These are phyloP conservation scores for Tuctoria greenei DNA, from an alignment of 176 grass and related monocot genomes.

Conservation along the genomic window DNA sequence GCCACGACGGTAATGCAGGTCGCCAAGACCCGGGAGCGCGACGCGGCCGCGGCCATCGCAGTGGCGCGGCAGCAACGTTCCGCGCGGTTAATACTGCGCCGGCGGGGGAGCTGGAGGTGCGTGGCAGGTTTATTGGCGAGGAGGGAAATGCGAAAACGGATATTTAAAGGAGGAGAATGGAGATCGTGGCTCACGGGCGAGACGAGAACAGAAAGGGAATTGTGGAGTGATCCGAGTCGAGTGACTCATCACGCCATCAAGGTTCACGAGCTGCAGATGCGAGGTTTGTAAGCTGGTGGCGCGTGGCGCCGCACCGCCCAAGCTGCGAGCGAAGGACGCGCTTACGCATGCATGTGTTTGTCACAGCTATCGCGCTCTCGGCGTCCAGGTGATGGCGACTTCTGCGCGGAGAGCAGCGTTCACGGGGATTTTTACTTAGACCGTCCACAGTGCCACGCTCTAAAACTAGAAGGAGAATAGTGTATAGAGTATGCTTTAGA, in stretches of 20 bases:
- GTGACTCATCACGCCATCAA: neutral
- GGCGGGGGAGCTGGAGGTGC: conserved; percentile 26
- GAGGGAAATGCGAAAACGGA: neutral
- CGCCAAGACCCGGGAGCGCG: neutral
- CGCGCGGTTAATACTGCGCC: neutral
- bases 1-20: neutral
- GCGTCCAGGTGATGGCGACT: conserved; percentile 26
- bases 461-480: no score
- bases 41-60: conserved; percentile 1
- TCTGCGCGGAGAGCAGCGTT: neutral
- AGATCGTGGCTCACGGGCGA: conserved; percentile 42
- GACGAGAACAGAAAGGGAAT: conserved; percentile 23
- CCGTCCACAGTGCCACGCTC: no score
- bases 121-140: neutral
- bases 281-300: conserved; percentile 30
- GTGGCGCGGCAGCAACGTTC: neutral
- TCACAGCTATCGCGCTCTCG: conserved; percentile 11
- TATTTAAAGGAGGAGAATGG: conserved; percentile 35
- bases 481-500: no score
- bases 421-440: neutral
- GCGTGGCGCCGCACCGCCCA: conserved; percentile 36
- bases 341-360: conserved; percentile 14
- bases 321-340: conserved; percentile 3
- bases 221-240: conserved; percentile 2
- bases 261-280: conserved; percentile 42